Evolutionary conservation across 306 rosid genomes (phyloP).

Genomic region (Dalbergia cochinchinensis): DNA sequence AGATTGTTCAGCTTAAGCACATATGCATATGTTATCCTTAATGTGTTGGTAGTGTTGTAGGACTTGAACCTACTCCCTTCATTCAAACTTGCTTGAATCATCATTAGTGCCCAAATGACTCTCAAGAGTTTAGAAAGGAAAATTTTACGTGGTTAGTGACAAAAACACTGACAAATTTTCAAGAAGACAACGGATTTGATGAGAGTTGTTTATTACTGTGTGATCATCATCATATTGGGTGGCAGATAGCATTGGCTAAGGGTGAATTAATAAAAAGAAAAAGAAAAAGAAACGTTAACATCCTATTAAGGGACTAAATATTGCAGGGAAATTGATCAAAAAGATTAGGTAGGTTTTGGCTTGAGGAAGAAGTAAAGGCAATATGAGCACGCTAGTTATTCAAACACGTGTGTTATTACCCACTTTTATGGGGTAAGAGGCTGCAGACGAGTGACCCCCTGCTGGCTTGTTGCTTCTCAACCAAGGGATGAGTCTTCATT

Average conservation of each 20-base stretch:
- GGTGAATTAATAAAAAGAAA: not conserved
- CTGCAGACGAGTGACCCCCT: conserved; percentile 19
- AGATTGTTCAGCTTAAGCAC: not conserved
- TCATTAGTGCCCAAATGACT: not conserved
- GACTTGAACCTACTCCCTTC: not conserved
- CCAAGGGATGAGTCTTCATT: conserved; percentile 42
- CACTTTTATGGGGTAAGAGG: not conserved
- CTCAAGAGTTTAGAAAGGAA: conserved; percentile 1
- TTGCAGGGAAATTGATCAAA: conserved; percentile 28
- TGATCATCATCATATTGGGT: conserved; percentile 2
- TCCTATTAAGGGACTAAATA: not conserved
- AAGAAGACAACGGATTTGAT: not conserved
- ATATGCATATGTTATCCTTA: not conserved
- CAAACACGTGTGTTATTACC: conserved; percentile 52
- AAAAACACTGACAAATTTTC: not conserved
- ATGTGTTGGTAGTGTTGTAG: not conserved
- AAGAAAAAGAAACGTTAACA: not conserved
- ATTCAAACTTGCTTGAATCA: not conserved
- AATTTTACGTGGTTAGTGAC: not conserved
- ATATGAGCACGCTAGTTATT: conserved; percentile 21
- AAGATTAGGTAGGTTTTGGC: conserved; percentile 53
- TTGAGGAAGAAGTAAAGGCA: conserved; percentile 66
- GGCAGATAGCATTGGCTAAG: not conserved
- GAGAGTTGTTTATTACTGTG: not conserved
- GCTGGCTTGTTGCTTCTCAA: conserved; percentile 45